A percentile compares a stretch with the other conserved stretches of the same genome.
Conservation (phyloP, 768 basidiomycete genomes). For the Lactarius sp. region DNA sequence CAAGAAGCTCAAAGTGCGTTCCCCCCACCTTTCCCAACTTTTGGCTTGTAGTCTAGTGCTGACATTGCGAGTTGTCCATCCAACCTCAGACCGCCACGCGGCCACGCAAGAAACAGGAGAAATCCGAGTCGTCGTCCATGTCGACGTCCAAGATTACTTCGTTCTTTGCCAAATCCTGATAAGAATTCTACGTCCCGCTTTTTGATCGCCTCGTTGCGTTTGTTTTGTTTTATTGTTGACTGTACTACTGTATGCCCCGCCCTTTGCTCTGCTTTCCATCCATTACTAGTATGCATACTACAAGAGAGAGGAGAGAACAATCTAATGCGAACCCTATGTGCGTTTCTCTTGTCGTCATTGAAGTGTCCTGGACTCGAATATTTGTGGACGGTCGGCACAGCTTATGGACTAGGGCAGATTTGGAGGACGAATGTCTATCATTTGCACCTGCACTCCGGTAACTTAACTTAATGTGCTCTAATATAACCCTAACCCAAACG, state of each 20-base stretch:
- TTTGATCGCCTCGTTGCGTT: too few species aligned
- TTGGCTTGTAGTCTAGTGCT: too few species aligned
- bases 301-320: too few species aligned
- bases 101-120: conserved; percentile 21
- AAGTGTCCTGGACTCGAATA: background rate
- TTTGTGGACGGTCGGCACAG: conserved; percentile 26
- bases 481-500: too few species aligned
- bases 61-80: background rate
- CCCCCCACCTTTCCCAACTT: background rate
- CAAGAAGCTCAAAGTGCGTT: conserved; percentile 9
- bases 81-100: background rate
- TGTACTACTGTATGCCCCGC: background rate
- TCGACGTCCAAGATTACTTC: conserved; percentile 24
- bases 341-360: background rate
- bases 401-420: too few species aligned
- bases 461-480: too few species aligned
- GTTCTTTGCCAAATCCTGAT: conserved; percentile 21
- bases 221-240: too few species aligned
- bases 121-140: background rate
- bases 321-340: background rate
- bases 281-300: background rate
- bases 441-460: too few species aligned
- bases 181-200: background rate
- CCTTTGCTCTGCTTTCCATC: too few species aligned
- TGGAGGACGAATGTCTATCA: too few species aligned